Percentiles rank a stretch among this genome's conserved stretches.
These are phyloP conservation scores for Closterium sp. DNA, from an alignment of 139 green algal species.

Conservation along the genomic window DNA sequence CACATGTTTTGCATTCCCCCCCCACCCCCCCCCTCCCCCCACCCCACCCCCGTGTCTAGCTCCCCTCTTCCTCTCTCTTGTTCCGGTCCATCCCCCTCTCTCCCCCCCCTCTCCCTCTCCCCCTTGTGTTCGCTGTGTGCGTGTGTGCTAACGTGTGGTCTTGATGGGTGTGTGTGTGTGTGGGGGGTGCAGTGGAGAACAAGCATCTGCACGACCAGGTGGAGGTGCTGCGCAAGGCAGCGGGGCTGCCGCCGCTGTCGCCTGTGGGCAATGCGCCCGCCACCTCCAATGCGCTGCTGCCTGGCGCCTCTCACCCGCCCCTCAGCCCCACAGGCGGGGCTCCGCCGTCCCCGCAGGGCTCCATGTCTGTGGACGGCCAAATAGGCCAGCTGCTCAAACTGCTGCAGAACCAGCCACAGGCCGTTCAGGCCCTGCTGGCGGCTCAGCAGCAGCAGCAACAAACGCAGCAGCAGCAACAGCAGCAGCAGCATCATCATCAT, in stretches of 20 bases:
- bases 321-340: not conserved
- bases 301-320: not conserved
- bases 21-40: not conserved
- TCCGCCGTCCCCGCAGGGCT: not conserved
- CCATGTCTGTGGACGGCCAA: not conserved
- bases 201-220: slow-evolving; percentile 23
- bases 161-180: not conserved
- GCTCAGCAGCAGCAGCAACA: slow-evolving; percentile 21
- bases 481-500: not conserved
- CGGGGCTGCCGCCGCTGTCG: not conserved
- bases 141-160: not conserved
- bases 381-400: not conserved
- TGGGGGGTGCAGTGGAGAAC: slow-evolving; percentile 16
- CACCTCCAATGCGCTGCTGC: not conserved
- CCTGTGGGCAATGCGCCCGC: not conserved
- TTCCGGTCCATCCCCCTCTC: not conserved
- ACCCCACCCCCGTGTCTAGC: too few species aligned
- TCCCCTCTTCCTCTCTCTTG: not conserved
- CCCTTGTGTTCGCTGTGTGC: not conserved
- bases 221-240: slow-evolving; percentile 10
- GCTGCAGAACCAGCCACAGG: slow-evolving; percentile 9
- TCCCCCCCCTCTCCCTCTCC: not conserved
- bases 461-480: not conserved
- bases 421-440: not conserved
- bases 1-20: not conserved